These are phyloP conservation scores for Apiosordaria backusii DNA, from an alignment of 495 filamentous ascomycete species.

Conservation along the genomic window DNA sequence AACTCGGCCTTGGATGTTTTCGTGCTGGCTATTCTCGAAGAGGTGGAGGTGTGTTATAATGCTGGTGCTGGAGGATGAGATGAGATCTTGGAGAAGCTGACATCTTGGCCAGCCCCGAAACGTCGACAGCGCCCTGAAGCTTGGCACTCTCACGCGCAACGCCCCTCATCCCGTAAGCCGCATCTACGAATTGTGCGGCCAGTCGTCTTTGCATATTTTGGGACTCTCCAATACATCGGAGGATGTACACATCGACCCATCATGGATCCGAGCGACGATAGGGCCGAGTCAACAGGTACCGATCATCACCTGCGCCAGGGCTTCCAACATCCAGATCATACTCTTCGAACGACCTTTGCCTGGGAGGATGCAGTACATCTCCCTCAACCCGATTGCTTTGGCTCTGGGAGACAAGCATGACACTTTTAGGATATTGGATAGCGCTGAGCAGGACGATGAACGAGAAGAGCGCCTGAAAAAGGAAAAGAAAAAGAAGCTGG, in stretches of 20 bases:
- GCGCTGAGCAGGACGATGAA: constrained; percentile 61
- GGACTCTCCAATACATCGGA: constrained; percentile 66
- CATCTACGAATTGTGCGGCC: constrained; percentile 80
- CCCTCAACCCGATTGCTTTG: constrained; percentile 80
- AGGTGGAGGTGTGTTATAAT: constrained; percentile 69
- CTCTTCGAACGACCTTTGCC: constrained; percentile 85
- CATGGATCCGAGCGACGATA: constrained; percentile 67
- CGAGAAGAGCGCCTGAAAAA: constrained; percentile 54
- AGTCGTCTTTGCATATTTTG: constrained; percentile 77
- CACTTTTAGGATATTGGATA: constrained; percentile 34
- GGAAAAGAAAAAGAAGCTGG: constrained; percentile 55
- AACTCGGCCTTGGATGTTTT: constrained; percentile 90
- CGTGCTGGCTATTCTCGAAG: constrained; percentile 82
- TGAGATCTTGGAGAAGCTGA: constrained; percentile 8
- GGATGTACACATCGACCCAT: constrained; percentile 55
- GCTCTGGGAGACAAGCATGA: constrained; percentile 74
- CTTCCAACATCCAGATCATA: constrained; percentile 76
- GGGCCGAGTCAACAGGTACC: constrained; percentile 57
- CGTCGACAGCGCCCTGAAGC: constrained; percentile 82
- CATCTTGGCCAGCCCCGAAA: constrained; percentile 48
- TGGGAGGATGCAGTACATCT: constrained; percentile 93
- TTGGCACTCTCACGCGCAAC: constrained; percentile 78
- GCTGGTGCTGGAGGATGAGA: not conserved
- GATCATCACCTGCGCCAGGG: constrained; percentile 64
- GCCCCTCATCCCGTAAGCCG: constrained; percentile 75